phyloP scores from a whole-genome alignment of 371 early-diverging fungal genomes.

The Capillidium rhysosporum region DNA sequence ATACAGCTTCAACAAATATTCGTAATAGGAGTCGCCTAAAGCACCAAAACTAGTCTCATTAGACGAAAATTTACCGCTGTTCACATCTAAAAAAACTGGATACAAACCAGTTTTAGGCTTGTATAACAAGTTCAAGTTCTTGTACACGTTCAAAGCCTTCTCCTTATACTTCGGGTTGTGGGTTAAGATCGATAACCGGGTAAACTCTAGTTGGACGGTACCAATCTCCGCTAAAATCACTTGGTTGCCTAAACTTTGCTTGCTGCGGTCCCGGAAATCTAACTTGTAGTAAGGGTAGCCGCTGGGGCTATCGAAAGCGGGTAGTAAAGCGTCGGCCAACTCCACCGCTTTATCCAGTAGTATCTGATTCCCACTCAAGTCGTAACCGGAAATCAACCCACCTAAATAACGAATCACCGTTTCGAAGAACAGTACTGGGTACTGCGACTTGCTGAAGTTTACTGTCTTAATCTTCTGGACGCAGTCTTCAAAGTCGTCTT shows the following conservation, averaged over 20 bases:
- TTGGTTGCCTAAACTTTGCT: neutral
- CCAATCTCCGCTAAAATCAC: constrained; percentile 59
- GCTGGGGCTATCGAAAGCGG: constrained; percentile 33
- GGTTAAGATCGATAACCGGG: constrained; percentile 47
- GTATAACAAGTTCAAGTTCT: neutral
- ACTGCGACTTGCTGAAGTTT: constrained; percentile 17
- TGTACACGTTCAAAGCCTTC: constrained; percentile 16
- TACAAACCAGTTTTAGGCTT: constrained; percentile 35
- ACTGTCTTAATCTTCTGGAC: constrained; percentile 37
- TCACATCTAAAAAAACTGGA: constrained; percentile 18
- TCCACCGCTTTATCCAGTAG: constrained; percentile 24
- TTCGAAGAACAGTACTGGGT: constrained; percentile 37
- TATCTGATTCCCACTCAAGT: constrained; percentile 17
- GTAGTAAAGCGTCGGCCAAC: constrained; percentile 24
- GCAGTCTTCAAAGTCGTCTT: constrained; percentile 15
- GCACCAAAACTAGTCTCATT: constrained; percentile 8
- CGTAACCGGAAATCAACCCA: constrained; percentile 35
- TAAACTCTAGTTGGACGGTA: constrained; percentile 72
- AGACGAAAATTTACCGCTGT: constrained; percentile 9
- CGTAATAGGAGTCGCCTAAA: constrained; percentile 10
- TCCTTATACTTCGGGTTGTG: constrained; percentile 31
- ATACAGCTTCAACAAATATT: constrained; percentile 6
- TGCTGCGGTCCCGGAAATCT: constrained; percentile 9
- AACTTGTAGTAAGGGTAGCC: constrained; percentile 28
- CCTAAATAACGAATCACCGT: constrained; percentile 56